Evolutionary conservation across 805 yeast genomes (phyloP), one percentile per base, ranked within the genome.

Genomic region (Sugiyamaella smithiae): DNA sequence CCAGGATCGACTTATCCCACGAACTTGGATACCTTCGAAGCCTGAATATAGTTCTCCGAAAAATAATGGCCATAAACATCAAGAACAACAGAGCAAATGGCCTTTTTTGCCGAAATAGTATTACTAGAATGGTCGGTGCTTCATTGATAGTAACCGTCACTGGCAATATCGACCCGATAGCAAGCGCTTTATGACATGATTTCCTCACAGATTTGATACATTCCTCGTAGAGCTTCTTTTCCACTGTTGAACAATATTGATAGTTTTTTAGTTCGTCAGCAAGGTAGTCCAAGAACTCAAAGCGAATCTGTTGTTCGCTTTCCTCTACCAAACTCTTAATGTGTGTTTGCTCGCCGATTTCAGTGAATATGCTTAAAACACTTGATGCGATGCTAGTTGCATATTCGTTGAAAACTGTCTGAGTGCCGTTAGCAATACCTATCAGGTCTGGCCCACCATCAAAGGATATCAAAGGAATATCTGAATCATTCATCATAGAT

Each of bases 51-150:
- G 49, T 43, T 17, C 45, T 20, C 11, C 46, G 3, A 14, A 41
- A 20, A 11, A 46, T n/a, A 17, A 38, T 48, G 16, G 38, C 46
- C 32, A 42, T 14, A 24, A 46, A 46, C 22, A 40, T 16, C 16
- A 46, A 22, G 14, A 46, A 29, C 9, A 46, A 20, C 22, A 46
- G 28, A 11, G 47, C 50, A 46, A 31, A 46, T 20, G 48, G 50
- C 25, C 50, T 19, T 26, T 33, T 26, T 11, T 20, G 14, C 9
- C 46, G 35, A 26, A 24, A 46, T 14, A 23, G 7, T 5, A 14
- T 14, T 5, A 31, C 38, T 9, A 46, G 36, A 9, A 25, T 25
- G 7, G 29, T 22, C 3, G 49, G 49, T 7, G 45, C 40, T 14
- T 46, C 49, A 22, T 41, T 40, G 14, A 46, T 19, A 14, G 38